Evolutionary conservation across 306 rosid species (phyloP).

Genomic region (Oxytropis ochrocephala): DNA sequence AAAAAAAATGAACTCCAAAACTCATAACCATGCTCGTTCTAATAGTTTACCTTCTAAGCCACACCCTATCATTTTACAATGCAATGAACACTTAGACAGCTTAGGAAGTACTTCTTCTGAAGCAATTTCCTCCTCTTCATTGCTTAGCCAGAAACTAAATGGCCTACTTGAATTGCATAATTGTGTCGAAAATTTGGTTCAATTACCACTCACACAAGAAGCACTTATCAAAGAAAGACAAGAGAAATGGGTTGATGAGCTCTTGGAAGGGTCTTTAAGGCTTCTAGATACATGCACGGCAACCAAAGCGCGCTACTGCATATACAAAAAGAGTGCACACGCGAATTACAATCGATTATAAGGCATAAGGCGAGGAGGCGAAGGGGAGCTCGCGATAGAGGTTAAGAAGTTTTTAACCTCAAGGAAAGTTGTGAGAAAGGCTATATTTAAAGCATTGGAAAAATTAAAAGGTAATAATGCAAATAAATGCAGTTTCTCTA

Average conservation of each 20-base stretch:
- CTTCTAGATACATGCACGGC: constrained; percentile 32
- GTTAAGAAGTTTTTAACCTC: constrained; percentile 28
- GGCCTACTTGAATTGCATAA: constrained; percentile 24
- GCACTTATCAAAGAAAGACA: constrained; percentile 19
- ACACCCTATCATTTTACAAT: constrained; percentile 31
- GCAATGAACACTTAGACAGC: constrained; percentile 25
- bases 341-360: constrained; percentile 31
- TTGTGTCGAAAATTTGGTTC: constrained; percentile 22
- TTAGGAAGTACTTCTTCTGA: constrained; percentile 11
- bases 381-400: constrained; percentile 17
- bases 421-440: constrained; percentile 32
- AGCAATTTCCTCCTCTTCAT: constrained; percentile 13
- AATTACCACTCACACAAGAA: constrained; percentile 24
- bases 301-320: constrained; percentile 31
- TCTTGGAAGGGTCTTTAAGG: constrained; percentile 32
- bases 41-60: constrained; percentile 33
- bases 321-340: constrained; percentile 31
- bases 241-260: constrained; percentile 31
- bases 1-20: constrained; percentile 25
- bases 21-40: constrained; percentile 34
- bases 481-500: constrained; percentile 1
- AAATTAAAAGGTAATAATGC: constrained; percentile 22
- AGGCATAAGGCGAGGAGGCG: constrained; percentile 22
- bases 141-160: constrained; percentile 18
- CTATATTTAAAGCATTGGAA: constrained; percentile 26